Percentiles rank a stretch among this genome's conserved stretches.
These are phyloP conservation scores for Calonectria pseudoreteaudii DNA, from an alignment of 2,329 filamentous ascomycete species.

Conservation along the genomic window DNA sequence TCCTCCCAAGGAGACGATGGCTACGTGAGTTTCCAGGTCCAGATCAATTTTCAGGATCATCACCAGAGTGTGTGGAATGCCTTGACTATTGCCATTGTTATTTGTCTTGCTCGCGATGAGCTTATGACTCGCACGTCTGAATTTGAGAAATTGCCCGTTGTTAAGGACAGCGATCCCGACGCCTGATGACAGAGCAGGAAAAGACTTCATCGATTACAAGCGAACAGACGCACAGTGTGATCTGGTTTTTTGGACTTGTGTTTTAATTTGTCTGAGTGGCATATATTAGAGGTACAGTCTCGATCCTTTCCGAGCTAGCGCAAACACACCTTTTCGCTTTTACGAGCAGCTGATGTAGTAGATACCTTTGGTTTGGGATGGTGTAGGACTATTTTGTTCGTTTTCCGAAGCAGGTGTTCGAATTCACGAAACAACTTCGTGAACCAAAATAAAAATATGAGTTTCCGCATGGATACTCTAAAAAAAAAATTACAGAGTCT, in stretches of 20 bases:
- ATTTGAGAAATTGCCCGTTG: constrained; percentile 47
- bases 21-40: constrained; percentile 58
- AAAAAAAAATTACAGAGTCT: constrained; percentile 36
- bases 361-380: not conserved
- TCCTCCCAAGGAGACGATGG: constrained; percentile 49
- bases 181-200: constrained; percentile 38
- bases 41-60: constrained; percentile 52
- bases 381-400: not conserved
- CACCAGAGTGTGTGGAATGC: constrained; percentile 59
- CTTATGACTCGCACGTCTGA: constrained; percentile 48
- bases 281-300: not conserved
- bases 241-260: not conserved
- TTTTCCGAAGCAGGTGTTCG: not conserved
- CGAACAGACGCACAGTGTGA: not conserved
- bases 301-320: not conserved
- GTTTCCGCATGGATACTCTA: not conserved
- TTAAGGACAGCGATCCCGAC: constrained; percentile 54
- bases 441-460: not conserved
- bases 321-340: not conserved
- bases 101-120: constrained; percentile 55
- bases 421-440: not conserved
- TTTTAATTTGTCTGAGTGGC: not conserved
- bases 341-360: not conserved
- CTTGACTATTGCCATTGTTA: constrained; percentile 54
- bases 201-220: not conserved